phyloP scores from a whole-genome alignment of 2,329 filamentous ascomycete species.

The Chaetomium sp. region DNA sequence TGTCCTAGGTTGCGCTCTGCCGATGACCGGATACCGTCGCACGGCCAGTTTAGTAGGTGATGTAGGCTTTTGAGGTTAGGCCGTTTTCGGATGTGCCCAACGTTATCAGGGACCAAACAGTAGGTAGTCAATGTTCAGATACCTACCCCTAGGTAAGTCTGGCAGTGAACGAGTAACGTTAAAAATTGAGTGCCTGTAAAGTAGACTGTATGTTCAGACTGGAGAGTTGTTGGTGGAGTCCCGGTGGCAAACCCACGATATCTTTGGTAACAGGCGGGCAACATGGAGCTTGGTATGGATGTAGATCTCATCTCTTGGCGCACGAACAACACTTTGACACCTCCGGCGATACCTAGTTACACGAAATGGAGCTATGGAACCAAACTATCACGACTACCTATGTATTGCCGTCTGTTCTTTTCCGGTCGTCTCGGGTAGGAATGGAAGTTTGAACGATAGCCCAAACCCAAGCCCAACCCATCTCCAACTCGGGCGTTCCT shows the following conservation, averaged over 20 bases:
- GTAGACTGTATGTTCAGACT: background rate
- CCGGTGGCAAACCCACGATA: slow-evolving; percentile 25
- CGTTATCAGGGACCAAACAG: background rate
- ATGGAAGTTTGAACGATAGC: background rate
- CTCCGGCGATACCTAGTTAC: background rate
- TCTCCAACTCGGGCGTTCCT: background rate
- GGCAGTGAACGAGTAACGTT: background rate
- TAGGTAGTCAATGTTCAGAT: background rate
- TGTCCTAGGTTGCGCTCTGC: background rate
- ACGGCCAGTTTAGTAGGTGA: background rate
- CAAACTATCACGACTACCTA: no score
- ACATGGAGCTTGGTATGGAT: slow-evolving; percentile 21
- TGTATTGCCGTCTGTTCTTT: background rate
- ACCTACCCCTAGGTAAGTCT: no score
- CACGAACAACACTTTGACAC: background rate
- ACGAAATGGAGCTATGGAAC: background rate
- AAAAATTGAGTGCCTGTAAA: background rate
- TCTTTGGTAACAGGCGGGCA: background rate
- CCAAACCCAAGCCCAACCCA: background rate
- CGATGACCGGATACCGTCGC: slow-evolving; percentile 7
- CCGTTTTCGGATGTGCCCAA: background rate
- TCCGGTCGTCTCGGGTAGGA: background rate
- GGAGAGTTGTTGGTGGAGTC: slow-evolving; percentile 4
- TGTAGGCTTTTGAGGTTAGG: background rate
- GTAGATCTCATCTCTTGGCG: slow-evolving; percentile 26